These are phyloP conservation scores for Agrocybe chaxingu DNA, from an alignment of 768 basidiomycete species.

Conservation along the genomic window DNA sequence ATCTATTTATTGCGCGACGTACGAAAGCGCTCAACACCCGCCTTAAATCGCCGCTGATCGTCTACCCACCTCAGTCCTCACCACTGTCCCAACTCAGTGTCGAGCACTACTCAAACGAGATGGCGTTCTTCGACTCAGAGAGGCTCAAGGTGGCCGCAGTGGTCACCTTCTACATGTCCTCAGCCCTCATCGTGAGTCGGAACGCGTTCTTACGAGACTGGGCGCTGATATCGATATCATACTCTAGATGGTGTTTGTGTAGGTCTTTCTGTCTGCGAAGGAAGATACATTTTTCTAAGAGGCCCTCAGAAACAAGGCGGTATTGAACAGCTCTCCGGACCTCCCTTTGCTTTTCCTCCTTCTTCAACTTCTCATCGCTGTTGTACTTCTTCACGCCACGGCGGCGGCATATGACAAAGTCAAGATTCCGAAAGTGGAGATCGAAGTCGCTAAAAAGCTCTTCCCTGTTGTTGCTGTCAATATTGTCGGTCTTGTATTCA, in stretches of 20 bases:
- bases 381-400: conserved; percentile 56
- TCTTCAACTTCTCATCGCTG: conserved; percentile 66
- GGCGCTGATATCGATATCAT: background rate
- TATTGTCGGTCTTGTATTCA: conserved; percentile 74
- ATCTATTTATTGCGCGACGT: too few species aligned
- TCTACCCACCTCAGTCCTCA: background rate
- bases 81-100: background rate
- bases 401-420: conserved; percentile 46
- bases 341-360: conserved; percentile 68
- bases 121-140: conserved; percentile 30
- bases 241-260: conserved; percentile 52
- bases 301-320: conserved; percentile 65
- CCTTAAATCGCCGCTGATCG: background rate
- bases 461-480: conserved; percentile 65
- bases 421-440: conserved; percentile 56
- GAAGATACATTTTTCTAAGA: conserved; percentile 2
- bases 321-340: conserved; percentile 62
- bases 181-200: conserved; percentile 65
- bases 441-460: conserved; percentile 52
- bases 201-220: background rate
- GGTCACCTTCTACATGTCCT: conserved; percentile 74
- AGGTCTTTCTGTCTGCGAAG: conserved; percentile 1
- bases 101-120: conserved; percentile 12
- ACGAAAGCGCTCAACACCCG: too few species aligned
- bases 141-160: conserved; percentile 62